Percentiles rank a stretch among this genome's conserved stretches.
phyloP scores from a whole-genome alignment of 2,329 filamentous ascomycete genomes.

The Sphaerulina musiva region DNA sequence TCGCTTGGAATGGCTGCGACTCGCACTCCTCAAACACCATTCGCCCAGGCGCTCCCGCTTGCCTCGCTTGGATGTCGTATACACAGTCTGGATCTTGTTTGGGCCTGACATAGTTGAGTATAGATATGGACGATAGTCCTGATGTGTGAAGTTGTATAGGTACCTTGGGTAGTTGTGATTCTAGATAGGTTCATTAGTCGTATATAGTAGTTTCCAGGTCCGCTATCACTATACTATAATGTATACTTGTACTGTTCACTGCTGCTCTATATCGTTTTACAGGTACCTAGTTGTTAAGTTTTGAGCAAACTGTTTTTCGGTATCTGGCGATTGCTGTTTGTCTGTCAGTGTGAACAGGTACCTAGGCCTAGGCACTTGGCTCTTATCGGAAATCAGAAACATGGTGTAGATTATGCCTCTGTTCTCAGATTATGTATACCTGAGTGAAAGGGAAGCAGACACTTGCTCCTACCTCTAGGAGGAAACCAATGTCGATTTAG shows the following conservation, averaged over 20 bases:
- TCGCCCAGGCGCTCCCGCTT: constrained; percentile 6
- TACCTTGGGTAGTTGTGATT: neutral
- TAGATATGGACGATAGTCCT: neutral
- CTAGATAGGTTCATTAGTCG: neutral
- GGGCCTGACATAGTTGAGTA: neutral
- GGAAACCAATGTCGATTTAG: too few relatives aligned
- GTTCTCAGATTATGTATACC: too few relatives aligned
- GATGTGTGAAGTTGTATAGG: neutral
- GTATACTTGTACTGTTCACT: neutral
- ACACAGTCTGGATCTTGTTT: constrained; percentile 5
- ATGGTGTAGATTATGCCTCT: too few relatives aligned
- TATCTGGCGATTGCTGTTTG: neutral
- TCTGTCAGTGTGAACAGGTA: neutral
- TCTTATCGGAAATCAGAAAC: too few relatives aligned
- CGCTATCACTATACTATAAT: neutral
- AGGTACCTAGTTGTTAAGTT: neutral
- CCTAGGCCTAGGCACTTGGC: neutral
- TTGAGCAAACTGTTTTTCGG: neutral
- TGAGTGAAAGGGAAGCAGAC: too few relatives aligned
- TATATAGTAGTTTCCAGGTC: neutral
- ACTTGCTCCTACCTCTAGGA: too few relatives aligned
- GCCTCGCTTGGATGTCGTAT: constrained; percentile 7
- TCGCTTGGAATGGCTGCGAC: constrained; percentile 2
- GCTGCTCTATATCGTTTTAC: neutral
- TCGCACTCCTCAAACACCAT: constrained; percentile 4